Conservation (phyloP, 176 grass and related monocot species). For the Triticum timopheevii region DNA sequence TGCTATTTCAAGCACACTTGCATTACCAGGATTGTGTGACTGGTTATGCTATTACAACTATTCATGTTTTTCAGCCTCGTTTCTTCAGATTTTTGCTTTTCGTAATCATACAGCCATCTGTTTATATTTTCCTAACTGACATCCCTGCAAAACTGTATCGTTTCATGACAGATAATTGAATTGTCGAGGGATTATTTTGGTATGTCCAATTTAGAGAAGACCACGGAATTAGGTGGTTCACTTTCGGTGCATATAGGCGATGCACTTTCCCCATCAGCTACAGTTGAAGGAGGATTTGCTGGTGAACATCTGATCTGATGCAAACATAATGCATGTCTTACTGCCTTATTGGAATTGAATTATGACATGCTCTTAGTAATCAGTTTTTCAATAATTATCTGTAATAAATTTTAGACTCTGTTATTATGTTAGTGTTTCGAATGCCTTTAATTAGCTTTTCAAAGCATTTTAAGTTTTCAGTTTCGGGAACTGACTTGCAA, state of each 20-base stretch:
- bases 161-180: conserved; percentile 73
- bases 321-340: conserved; percentile 24
- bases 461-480: background rate
- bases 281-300: conserved; percentile 78
- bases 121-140: conserved; percentile 18
- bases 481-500: background rate
- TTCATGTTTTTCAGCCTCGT: background rate
- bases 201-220: conserved; percentile 76
- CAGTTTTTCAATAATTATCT: background rate
- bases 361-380: background rate
- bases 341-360: background rate
- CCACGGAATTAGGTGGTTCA: conserved; percentile 70
- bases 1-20: background rate
- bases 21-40: background rate
- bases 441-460: background rate
- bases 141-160: background rate
- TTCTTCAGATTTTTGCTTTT: background rate
- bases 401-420: background rate
- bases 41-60: background rate
- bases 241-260: conserved; percentile 80
- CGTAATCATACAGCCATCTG: conserved; percentile 13
- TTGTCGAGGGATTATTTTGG: conserved; percentile 85
- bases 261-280: conserved; percentile 80
- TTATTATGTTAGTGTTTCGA: background rate
- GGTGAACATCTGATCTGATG: conserved; percentile 51